These are phyloP conservation scores for Rhizophlyctis rosea DNA, from an alignment of 192 early-diverging fungal genomes.

Conservation along the genomic window DNA sequence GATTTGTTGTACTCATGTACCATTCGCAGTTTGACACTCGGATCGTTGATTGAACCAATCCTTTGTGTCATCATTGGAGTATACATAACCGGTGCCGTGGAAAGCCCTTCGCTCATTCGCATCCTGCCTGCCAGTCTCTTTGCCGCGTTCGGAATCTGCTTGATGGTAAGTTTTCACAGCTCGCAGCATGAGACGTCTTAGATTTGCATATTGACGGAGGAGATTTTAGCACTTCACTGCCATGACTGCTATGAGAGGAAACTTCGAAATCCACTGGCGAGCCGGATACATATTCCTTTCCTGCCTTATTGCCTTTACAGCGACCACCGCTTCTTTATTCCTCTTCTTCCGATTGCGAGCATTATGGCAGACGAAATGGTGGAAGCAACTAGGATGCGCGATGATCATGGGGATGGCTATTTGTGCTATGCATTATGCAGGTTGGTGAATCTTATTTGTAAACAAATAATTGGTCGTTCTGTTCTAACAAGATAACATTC, in stretches of 20 bases:
- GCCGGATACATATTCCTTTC: constrained; percentile 28
- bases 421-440: constrained; percentile 32
- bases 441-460: neutral
- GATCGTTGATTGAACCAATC: constrained; percentile 13
- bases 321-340: constrained; percentile 35
- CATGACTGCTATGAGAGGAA: constrained; percentile 17
- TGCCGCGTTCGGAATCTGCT: constrained; percentile 14
- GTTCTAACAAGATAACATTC: neutral
- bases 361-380: constrained; percentile 41
- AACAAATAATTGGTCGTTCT: neutral
- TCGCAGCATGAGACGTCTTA: too few species aligned
- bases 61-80: constrained; percentile 16
- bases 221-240: constrained; percentile 25
- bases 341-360: constrained; percentile 51
- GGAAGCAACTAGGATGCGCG: constrained; percentile 45
- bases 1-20: neutral
- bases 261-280: constrained; percentile 4
- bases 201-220: too few species aligned
- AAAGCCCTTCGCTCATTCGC: neutral
- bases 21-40: neutral
- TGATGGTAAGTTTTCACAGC: constrained; percentile 14
- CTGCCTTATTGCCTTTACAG: constrained; percentile 34
- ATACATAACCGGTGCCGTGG: constrained; percentile 12
- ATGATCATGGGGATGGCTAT: constrained; percentile 44
- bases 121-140: constrained; percentile 2